These are phyloP conservation scores for Suhomyces kilbournensis DNA, from an alignment of 805 yeast species.

Conservation along the genomic window DNA sequence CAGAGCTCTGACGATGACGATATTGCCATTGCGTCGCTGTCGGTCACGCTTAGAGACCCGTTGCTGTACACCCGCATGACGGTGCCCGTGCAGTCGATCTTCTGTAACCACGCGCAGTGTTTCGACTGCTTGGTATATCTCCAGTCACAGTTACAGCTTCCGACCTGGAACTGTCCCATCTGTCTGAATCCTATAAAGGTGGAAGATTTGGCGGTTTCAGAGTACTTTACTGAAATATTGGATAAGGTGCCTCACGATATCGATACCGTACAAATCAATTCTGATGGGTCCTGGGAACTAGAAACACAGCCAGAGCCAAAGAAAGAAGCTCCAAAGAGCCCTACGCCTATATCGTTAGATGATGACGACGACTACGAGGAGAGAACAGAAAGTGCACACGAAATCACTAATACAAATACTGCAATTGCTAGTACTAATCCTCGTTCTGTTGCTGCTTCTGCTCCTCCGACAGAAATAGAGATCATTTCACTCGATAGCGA, in stretches of 20 bases:
- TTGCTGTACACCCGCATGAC: conserved; percentile 67
- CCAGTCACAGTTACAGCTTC: conserved; percentile 71
- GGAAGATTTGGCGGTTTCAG: conserved; percentile 67
- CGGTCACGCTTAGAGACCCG: conserved; percentile 74
- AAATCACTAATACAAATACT: neutral
- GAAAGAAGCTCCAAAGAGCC: conserved; percentile 9
- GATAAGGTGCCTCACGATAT: conserved; percentile 49
- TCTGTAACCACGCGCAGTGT: conserved; percentile 82
- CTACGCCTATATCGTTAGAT: neutral
- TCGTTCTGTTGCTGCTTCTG: too few species aligned
- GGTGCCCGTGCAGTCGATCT: conserved; percentile 65
- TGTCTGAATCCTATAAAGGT: conserved; percentile 56
- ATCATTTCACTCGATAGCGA: conserved; percentile 53
- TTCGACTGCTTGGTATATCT: conserved; percentile 78
- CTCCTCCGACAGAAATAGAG: conserved; percentile 24
- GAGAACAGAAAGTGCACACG: conserved; percentile 6
- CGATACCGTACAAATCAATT: conserved; percentile 62
- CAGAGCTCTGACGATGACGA: conserved; percentile 57
- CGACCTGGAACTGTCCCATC: conserved; percentile 87
- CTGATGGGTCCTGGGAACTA: conserved; percentile 73
- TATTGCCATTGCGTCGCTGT: conserved; percentile 63
- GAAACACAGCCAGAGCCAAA: conserved; percentile 21
- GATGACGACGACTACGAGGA: conserved; percentile 10
- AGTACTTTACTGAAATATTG: conserved; percentile 65
- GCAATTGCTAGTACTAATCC: neutral